Evolutionary conservation across 139 green algal genomes (phyloP), one percentile per base, ranked within the genome.

Genomic region (Chlamydomonas sp.): DNA sequence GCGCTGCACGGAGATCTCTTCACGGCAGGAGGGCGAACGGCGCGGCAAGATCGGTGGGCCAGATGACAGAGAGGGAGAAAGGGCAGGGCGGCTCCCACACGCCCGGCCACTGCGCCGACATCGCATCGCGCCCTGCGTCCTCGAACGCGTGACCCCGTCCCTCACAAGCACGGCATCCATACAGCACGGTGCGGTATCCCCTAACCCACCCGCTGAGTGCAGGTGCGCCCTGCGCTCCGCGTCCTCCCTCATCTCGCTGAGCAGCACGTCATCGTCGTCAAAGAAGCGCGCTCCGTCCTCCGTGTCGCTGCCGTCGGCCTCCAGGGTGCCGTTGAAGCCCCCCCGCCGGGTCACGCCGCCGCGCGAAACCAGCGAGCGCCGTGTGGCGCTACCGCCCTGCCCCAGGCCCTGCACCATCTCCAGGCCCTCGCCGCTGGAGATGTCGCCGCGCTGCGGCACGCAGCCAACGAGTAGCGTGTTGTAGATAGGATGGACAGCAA

Each of bases 191-290:
- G 71, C 14, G 71, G 14, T n/a, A 61, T 4, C 20, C 74, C 5
- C 76, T 49, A 17, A 17, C 87, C 16, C 87, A 93, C 90, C 88
- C 72, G 85, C 89, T 18, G 84, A 88, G 31, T 92, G 78, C 12
- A 73, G 63, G 77, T 90, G 89, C 63, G 67, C 71, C n/a, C 16
- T 63, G 71, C 79, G 60, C 80, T 91, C 78, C 82, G 91, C 80
- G 78, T 94, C 90, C 59, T 58, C 80, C 1, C 80, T 10, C 88
- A 93, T 86, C 90, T 93, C 90, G 20, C 88, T 90, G 16, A 92
- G 85, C 66, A 96, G 82, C 64, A 91, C 80, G 74, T 94, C 91
- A 17, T 91, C 93, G 58, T 93, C 90, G 15, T 83, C 81, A 59
- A 91, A 89, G 88, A 79, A 83, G 63, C 68, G 15, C 31, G 31